Evolutionary conservation across 768 basidiomycete species (phyloP), one percentile per base, ranked within the genome.

Genomic region (Russula brevipes): DNA sequence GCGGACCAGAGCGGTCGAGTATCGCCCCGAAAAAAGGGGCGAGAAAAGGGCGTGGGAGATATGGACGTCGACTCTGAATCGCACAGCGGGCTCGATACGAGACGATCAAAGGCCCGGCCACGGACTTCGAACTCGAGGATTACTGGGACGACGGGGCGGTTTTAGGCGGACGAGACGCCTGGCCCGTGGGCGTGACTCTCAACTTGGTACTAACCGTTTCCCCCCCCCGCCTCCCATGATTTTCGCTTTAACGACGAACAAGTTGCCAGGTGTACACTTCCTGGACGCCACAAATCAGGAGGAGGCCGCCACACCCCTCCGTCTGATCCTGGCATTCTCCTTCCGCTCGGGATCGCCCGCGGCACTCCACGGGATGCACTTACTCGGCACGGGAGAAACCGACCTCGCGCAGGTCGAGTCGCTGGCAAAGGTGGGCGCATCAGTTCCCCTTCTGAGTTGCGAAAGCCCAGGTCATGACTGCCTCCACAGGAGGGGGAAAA

Each of bases 51-150:
- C 33, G 69, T 70, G 11, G 77, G 76, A 14, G 77, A 80, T 52
- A 85, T 86, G 83, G 83, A 89, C 66, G 74, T 83, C 4, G 85
- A 88, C 62, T 72, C 78, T 39, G 75, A 74, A 35, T 50, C 45
- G 16, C 56, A 65, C 3, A 85, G 85, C 65, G 80, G 83, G 2
- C 81, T 89, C 45, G 84, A 85, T 67, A 87, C 85, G 16, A 77
- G 83, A 44, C 66, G 64, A 10, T 73, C 79, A 39, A 73, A 77
- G 42, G 72, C 71, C 73, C 73, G 9, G 88, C 85, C 11, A 82
- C 84, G 9, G 93, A 95, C 72, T 94, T 94, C 68, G 93, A 95
- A 74, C 79, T 94, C 24, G 81, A 85, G 11, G 92, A 95, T 72
- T 89, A 86, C 65, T 92, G 90, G 89, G 91, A 91, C 69, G 89